Conservation (phyloP, 2,329 filamentous ascomycete genomes). For the Akanthomyces muscarius region DNA sequence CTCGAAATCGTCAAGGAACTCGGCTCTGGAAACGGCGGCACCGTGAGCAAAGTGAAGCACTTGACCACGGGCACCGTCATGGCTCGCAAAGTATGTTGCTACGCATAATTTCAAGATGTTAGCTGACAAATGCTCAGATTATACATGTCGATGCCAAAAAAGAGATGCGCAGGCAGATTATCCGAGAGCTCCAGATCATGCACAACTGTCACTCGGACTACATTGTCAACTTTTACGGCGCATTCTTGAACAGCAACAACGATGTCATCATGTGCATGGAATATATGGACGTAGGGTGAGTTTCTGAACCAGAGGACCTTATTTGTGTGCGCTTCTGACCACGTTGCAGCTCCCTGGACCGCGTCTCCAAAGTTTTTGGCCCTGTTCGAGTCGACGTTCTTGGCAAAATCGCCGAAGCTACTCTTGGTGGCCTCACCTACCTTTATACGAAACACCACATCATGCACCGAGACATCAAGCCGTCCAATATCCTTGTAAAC, state of each 20-base stretch:
- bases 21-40: slow-evolving; percentile 93
- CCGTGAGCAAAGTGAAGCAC: slow-evolving; percentile 97
- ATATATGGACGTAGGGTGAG: slow-evolving; percentile 98
- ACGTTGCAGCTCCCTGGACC: slow-evolving; percentile 73
- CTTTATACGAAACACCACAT: slow-evolving; percentile 94
- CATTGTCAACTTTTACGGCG: slow-evolving; percentile 97
- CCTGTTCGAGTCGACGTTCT: slow-evolving; percentile 93
- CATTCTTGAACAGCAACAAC: slow-evolving; percentile 92
- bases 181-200: slow-evolving; percentile 96
- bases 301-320: slow-evolving; percentile 18
- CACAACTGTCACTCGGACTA: slow-evolving; percentile 95
- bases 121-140: slow-evolving; percentile 53
- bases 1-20: slow-evolving; percentile 90
- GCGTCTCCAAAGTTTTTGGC: slow-evolving; percentile 90
- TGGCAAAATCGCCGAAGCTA: slow-evolving; percentile 95
- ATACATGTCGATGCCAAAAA: slow-evolving; percentile 98
- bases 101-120: slow-evolving; percentile 10
- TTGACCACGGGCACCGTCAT: slow-evolving; percentile 92
- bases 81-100: slow-evolving; percentile 78
- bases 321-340: not conserved
- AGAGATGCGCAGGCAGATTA: slow-evolving; percentile 93
- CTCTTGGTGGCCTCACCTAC: slow-evolving; percentile 88
- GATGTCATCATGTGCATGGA: slow-evolving; percentile 99
- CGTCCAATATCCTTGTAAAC: slow-evolving; percentile 95
- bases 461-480: slow-evolving; percentile 99